Evolutionary conservation across 2,329 filamentous ascomycete species (phyloP), one percentile per base, ranked within the genome.

Genomic region (Aureobasidium sp.): DNA sequence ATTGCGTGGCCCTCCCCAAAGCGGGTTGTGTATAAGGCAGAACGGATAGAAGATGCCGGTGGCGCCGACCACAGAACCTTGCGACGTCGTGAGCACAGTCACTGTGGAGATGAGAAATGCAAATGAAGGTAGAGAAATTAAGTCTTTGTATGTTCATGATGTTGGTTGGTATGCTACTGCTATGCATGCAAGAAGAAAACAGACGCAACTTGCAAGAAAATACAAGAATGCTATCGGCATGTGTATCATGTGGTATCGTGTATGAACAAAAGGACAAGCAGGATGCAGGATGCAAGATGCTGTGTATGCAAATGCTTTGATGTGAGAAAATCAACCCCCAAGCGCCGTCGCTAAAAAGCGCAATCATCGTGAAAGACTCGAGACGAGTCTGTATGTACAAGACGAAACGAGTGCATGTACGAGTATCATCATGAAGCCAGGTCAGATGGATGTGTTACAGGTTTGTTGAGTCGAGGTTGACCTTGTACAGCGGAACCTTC

Each of bases 281-380:
- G n/a, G 13, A 29, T 39, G 17, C 34, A 53, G 20, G 20, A 20
- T 20, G 20, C 20, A 20, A 32, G 12, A 55, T 42, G 51, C 51
- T 39, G n/a, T 41, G 7, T 9, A 37, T 12, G 17, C 42, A 29
- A 4, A 44, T 34, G 5, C 29, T 29, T 29, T 53, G 48, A 1
- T 17, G 32, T 9, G 13, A 29, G 44, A 34, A 20, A 42, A 3
- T 32, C 36, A 3, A 15, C 8, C 10, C n/a, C 27, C 23, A 3
- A 46, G 44, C 53, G 53, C 53, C 53, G 29, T 57, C 53, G 53
- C 53, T 57, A 3, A 20, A 57, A 46, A 57, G 29, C 41, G 29
- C 29, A 26, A n/a, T 57, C 13, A 39, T 46, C 50, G 23, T 26
- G 1, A 52, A 42, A 15, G 32, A 27, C 50, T 52, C 50, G 23